Conservation (phyloP, 306 rosid species). For the Malus orientalis region DNA sequence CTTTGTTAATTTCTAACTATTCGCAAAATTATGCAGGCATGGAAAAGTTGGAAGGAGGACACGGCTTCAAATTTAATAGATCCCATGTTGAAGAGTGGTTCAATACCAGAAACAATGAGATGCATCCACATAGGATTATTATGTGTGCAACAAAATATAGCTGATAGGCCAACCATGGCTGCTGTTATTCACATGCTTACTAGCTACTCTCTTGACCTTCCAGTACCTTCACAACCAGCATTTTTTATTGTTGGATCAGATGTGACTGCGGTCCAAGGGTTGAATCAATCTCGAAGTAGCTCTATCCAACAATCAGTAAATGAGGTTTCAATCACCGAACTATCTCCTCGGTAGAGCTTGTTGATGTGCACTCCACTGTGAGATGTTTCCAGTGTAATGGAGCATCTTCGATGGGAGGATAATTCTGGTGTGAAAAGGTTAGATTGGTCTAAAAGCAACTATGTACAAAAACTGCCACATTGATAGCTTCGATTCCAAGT, state of each 20-base stretch:
- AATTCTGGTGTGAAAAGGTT: too few species aligned
- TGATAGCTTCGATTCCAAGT: too few species aligned
- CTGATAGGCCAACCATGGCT: conserved; percentile 7
- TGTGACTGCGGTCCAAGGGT: too few species aligned
- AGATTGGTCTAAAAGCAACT: too few species aligned
- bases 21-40: neutral
- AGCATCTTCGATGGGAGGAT: too few species aligned
- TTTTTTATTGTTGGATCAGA: neutral
- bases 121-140: neutral
- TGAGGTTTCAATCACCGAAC: too few species aligned
- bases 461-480: too few species aligned
- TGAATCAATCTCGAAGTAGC: too few species aligned
- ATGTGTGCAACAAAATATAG: neutral
- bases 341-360: too few species aligned
- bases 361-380: too few species aligned
- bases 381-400: too few species aligned
- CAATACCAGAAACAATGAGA: neutral
- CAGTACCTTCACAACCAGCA: conserved; percentile 3
- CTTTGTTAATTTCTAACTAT: neutral
- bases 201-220: neutral
- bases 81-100: neutral
- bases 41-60: conserved; percentile 4
- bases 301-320: too few species aligned
- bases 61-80: neutral
- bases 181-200: conserved; percentile 4